Conservation (phyloP, 768 basidiomycete genomes). For the Tulasnella sp. region DNA sequence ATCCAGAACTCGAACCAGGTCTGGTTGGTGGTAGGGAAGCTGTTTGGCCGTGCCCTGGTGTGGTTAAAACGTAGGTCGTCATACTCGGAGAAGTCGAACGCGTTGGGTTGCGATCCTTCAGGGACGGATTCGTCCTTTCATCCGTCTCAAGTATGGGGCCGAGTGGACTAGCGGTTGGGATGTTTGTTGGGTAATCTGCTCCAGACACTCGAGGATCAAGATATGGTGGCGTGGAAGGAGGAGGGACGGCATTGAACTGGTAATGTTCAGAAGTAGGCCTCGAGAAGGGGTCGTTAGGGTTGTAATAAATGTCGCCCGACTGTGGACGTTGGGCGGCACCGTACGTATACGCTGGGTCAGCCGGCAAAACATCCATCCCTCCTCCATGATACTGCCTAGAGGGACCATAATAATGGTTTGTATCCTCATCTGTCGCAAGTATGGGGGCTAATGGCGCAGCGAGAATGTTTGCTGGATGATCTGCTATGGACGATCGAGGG, state of each 20-base stretch:
- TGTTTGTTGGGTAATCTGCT: background rate
- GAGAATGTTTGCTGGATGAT: too few species aligned
- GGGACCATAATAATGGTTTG: too few species aligned
- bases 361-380: background rate
- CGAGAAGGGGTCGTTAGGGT: background rate
- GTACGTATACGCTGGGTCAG: background rate
- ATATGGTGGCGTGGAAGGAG: background rate
- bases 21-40: background rate
- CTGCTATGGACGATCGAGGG: background rate
- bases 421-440: too few species aligned
- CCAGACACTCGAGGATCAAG: background rate
- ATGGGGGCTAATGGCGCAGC: too few species aligned
- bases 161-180: background rate
- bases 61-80: background rate
- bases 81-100: background rate
- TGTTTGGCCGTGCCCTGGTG: background rate
- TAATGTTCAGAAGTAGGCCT: background rate
- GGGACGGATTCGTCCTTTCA: background rate
- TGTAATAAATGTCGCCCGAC: background rate
- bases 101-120: background rate
- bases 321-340: background rate
- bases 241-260: background rate
- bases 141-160: background rate
- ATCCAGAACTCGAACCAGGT: background rate
- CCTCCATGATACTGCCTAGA: background rate